Percentiles rank a stretch among this genome's conserved stretches.
Conservation (phyloP, 176 grass and related monocot genomes). For the Bothriochloa decipiens region DNA sequence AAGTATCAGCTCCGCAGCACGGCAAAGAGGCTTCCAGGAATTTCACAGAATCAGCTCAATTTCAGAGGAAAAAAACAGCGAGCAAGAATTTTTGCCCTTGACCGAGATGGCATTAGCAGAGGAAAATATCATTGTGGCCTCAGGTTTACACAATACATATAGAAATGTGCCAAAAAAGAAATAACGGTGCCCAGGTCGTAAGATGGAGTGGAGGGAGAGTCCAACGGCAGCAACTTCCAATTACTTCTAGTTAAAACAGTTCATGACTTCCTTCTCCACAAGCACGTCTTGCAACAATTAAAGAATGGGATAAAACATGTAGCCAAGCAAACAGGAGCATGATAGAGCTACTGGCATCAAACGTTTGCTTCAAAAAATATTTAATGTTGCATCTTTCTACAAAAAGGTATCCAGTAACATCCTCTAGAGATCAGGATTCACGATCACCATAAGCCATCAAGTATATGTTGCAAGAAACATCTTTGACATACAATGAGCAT, state of each 20-base stretch:
- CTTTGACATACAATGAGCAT: neutral
- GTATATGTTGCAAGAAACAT: constrained; percentile 4
- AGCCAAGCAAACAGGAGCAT: neutral
- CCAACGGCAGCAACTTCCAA: neutral
- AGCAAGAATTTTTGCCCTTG: too few relatives aligned
- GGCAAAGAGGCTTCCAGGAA: too few relatives aligned
- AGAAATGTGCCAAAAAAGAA: too few relatives aligned
- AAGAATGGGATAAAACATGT: neutral
- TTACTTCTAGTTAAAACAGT: neutral
- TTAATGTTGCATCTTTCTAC: neutral
- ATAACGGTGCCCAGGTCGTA: too few relatives aligned
- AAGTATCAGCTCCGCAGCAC: too few relatives aligned
- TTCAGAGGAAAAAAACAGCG: too few relatives aligned
- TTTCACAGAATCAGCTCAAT: too few relatives aligned
- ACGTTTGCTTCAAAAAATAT: neutral
- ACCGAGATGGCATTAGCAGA: too few relatives aligned
- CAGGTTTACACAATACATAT: too few relatives aligned
- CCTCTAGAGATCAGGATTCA: neutral
- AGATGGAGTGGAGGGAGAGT: too few relatives aligned
- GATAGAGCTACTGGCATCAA: neutral
- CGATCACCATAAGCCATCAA: constrained; percentile 4
- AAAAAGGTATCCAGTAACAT: neutral
- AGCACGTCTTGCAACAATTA: neutral
- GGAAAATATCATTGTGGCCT: too few relatives aligned
- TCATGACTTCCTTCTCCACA: neutral